phyloP scores from a whole-genome alignment of 257 asterid species.

The Solanum paucissectum region DNA sequence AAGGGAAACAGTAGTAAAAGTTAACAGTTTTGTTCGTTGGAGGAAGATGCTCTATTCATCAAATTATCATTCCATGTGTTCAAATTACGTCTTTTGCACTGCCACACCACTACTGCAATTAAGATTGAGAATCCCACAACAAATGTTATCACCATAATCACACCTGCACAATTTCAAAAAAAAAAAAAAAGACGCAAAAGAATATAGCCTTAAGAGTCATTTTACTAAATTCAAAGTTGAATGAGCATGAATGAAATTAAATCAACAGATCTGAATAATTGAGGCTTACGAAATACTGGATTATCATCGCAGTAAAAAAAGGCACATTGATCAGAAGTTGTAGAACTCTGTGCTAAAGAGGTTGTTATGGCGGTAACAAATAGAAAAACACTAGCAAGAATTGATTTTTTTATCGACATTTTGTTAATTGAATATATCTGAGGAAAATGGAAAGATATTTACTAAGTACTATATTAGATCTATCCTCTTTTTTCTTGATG shows the following conservation, averaged over 20 bases:
- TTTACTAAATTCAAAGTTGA: neutral
- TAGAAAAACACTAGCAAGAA: constrained; percentile 9
- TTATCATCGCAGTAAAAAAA: constrained; percentile 31
- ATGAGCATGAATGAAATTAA: neutral
- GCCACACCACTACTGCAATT: constrained; percentile 14
- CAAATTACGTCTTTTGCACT: constrained; percentile 15
- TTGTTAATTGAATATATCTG: neutral
- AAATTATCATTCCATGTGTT: neutral
- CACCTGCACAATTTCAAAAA: neutral
- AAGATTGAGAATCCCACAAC: constrained; percentile 25
- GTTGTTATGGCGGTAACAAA: neutral
- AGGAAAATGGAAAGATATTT: neutral
- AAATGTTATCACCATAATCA: constrained; percentile 3
- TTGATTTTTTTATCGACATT: neutral
- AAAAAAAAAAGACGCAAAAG: neutral
- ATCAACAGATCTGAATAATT: neutral
- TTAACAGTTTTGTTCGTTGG: neutral
- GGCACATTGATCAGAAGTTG: constrained; percentile 5
- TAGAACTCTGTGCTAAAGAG: constrained; percentile 22
- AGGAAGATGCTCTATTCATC: neutral
- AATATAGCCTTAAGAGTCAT: no score
- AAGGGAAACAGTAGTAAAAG: neutral
- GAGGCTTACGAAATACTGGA: neutral
- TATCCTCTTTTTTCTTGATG: neutral
- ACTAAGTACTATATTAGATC: no score